phyloP scores from a whole-genome alignment of 2,329 filamentous ascomycete genomes.

The Fusarium tanahbumbuense region DNA sequence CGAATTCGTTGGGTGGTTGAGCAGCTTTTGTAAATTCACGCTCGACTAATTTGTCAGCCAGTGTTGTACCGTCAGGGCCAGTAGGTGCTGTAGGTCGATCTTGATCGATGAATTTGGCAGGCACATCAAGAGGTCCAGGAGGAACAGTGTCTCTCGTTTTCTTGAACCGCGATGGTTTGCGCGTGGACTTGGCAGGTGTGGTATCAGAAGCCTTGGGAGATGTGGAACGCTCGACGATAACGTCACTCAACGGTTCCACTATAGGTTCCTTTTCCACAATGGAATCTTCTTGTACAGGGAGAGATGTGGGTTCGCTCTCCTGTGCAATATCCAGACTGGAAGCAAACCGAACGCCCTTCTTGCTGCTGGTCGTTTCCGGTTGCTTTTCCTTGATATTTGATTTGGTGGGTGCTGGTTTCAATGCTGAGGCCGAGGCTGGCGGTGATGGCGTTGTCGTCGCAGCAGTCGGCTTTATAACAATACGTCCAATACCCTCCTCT shows the following conservation, averaged over 20 bases:
- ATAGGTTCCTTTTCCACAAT: conserved; percentile 47
- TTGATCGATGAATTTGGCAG: conserved; percentile 54
- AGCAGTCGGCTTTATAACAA: conserved; percentile 57
- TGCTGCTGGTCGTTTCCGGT: conserved; percentile 45
- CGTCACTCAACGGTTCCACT: conserved; percentile 63
- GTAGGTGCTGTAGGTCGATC: conserved; percentile 56
- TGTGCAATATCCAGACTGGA: conserved; percentile 76
- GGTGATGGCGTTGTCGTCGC: conserved; percentile 19
- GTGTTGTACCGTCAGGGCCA: conserved; percentile 64
- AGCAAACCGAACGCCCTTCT: conserved; percentile 87
- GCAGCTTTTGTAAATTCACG: conserved; percentile 54
- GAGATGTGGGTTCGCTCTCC: conserved; percentile 43
- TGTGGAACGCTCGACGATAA: conserved; percentile 59
- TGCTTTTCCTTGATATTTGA: conserved; percentile 51
- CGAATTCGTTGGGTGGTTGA: conserved; percentile 71
- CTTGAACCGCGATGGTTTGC: conserved; percentile 65
- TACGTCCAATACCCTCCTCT: conserved; percentile 64
- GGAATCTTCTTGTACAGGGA: conserved; percentile 22
- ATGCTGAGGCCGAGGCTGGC: conserved; percentile 29
- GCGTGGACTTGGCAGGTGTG: conserved; percentile 52
- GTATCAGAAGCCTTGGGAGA: conserved; percentile 40
- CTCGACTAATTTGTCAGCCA: conserved; percentile 71
- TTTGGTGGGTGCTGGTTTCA: conserved; percentile 46
- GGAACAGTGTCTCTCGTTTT: conserved; percentile 53
- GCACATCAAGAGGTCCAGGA: conserved; percentile 59